These are phyloP conservation scores for Dothideomycetes sp. DNA, from an alignment of 2,329 filamentous ascomycete species.

Conservation along the genomic window DNA sequence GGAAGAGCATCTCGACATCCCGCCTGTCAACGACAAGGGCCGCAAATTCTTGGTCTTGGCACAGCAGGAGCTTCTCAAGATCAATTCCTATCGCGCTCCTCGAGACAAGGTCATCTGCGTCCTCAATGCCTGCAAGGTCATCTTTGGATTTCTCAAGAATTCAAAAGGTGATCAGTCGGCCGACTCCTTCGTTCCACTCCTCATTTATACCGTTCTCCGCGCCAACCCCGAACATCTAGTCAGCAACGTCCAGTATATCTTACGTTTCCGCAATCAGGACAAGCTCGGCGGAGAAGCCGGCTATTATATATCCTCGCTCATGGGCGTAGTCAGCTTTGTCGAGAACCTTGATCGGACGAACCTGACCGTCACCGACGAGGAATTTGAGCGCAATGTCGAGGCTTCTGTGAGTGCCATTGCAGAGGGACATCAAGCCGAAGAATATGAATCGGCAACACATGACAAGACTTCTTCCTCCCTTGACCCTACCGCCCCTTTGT, in stretches of 20 bases:
- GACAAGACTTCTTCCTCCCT: slow-evolving; percentile 2
- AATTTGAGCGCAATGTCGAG: slow-evolving; percentile 95
- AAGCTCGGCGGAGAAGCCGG: slow-evolving; percentile 96
- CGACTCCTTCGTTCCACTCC: slow-evolving; percentile 85
- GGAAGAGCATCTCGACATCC: slow-evolving; percentile 89
- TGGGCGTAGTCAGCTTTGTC: slow-evolving; percentile 93
- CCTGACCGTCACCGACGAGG: slow-evolving; percentile 84
- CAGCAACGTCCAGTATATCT: slow-evolving; percentile 95
- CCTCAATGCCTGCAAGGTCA: slow-evolving; percentile 97
- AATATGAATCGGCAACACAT: slow-evolving; percentile 27
- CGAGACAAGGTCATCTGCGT: slow-evolving; percentile 98
- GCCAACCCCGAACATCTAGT: slow-evolving; percentile 92
- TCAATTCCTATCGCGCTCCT: slow-evolving; percentile 93
- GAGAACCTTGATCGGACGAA: slow-evolving; percentile 92
- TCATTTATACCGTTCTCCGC: slow-evolving; percentile 92
- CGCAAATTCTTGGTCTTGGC: slow-evolving; percentile 79
- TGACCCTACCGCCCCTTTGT: slow-evolving; percentile 9
- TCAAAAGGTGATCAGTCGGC: slow-evolving; percentile 89
- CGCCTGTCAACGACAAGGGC: slow-evolving; percentile 72
- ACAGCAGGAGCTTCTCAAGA: slow-evolving; percentile 90
- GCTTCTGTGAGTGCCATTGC: slow-evolving; percentile 90
- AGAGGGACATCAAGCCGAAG: slow-evolving; percentile 63
- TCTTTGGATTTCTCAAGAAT: slow-evolving; percentile 88
- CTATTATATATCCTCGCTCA: slow-evolving; percentile 91
- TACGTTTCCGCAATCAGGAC: slow-evolving; percentile 93